phyloP scores from a whole-genome alignment of 2,329 filamentous ascomycete species.

The Arachnomyces sp. region DNA sequence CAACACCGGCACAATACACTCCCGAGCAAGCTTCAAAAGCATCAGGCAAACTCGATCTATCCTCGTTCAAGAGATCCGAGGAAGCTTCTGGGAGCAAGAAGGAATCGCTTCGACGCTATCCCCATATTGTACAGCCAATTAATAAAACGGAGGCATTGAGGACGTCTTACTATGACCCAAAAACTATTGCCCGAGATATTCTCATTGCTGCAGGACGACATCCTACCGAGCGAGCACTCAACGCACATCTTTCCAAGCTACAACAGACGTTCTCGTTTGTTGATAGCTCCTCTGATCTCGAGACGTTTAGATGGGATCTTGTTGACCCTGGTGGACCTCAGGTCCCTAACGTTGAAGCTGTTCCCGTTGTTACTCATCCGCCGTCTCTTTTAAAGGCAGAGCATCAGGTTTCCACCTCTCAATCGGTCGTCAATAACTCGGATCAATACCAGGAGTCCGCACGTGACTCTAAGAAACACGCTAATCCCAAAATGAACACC shows the following conservation, averaged over 20 bases:
- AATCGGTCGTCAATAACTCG: too few relatives aligned
- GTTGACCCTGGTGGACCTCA: conserved; percentile 49
- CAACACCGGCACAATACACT: too few relatives aligned
- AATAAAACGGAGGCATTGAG: conserved; percentile 28
- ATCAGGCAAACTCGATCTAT: conserved; percentile 2
- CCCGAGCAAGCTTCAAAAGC: background rate
- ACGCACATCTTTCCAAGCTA: conserved; percentile 49
- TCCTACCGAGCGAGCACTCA: conserved; percentile 50
- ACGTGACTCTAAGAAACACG: background rate
- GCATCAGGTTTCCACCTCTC: too few relatives aligned
- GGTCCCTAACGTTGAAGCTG: conserved; percentile 18
- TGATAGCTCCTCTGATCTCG: conserved; percentile 43
- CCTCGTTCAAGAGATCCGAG: conserved; percentile 3
- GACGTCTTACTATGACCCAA: conserved; percentile 49
- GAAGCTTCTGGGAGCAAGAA: conserved; percentile 3
- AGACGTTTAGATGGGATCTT: conserved; percentile 53
- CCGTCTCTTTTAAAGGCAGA: too few relatives aligned
- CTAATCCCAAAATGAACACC: background rate
- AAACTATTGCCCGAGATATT: conserved; percentile 56
- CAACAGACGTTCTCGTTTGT: conserved; percentile 36
- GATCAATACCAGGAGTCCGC: too few relatives aligned
- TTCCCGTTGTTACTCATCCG: conserved; percentile 17
- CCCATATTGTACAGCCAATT: conserved; percentile 38
- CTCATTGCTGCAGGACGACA: conserved; percentile 54
- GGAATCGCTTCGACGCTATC: conserved; percentile 16